Conservation (phyloP, 1,139 yeast species). For the Fermentozyma sake region DNA sequence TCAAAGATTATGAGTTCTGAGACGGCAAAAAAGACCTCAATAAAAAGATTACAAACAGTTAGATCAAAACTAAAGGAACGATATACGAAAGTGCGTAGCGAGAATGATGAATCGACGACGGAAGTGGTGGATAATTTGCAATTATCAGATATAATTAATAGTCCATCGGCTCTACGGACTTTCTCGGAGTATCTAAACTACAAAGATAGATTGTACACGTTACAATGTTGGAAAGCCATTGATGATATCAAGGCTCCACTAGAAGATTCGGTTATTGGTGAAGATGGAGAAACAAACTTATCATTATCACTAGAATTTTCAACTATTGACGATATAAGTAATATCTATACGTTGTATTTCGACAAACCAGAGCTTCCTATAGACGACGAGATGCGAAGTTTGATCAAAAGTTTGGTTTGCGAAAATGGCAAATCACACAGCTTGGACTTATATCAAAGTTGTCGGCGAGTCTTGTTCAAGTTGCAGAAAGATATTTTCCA, state of each 20-base stretch:
- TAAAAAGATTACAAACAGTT: slow-evolving; percentile 11
- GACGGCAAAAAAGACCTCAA: slow-evolving; percentile 4
- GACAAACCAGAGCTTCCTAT: slow-evolving; percentile 4
- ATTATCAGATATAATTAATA: slow-evolving; percentile 20
- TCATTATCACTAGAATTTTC: slow-evolving; percentile 35
- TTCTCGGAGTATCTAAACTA: slow-evolving; percentile 58
- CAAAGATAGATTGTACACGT: slow-evolving; percentile 34
- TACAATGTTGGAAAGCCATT: slow-evolving; percentile 66
- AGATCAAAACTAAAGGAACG: slow-evolving; percentile 9
- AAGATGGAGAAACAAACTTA: slow-evolving; percentile 19
- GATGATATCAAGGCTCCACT: slow-evolving; percentile 70
- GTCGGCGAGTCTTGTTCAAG: slow-evolving; percentile 53
- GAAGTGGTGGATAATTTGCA: slow-evolving; percentile 5
- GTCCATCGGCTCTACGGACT: slow-evolving; percentile 43
- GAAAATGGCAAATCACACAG: slow-evolving; percentile 2
- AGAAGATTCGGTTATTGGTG: slow-evolving; percentile 38
- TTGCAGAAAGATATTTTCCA: slow-evolving; percentile 52
- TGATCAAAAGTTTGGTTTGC: slow-evolving; percentile 6
- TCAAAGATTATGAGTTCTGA: slow-evolving; percentile 5
- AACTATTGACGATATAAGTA: slow-evolving; percentile 41
- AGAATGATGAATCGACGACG: slow-evolving; percentile 3
- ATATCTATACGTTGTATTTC: slow-evolving; percentile 7
- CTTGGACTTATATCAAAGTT: slow-evolving; percentile 31
- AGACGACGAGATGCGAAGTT: slow-evolving; percentile 5
- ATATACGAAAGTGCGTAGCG: slow-evolving; percentile 1